Evolutionary conservation across 495 filamentous ascomycete species (phyloP).

Genomic region (Aspergillus ostianus): DNA sequence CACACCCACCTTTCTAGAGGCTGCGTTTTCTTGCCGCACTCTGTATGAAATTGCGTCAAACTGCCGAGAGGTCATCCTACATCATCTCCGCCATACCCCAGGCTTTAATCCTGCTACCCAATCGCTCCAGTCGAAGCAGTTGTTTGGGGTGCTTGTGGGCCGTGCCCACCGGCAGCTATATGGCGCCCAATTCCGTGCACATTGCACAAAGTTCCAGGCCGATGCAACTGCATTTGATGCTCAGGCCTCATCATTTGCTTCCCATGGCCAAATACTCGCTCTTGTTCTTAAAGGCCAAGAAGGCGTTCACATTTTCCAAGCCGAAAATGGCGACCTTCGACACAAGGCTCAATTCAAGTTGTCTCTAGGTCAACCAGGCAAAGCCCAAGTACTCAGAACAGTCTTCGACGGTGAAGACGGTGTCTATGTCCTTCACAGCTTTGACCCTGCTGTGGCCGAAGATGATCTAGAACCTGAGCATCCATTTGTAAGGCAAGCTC

Average conservation of each 20-base stretch:
- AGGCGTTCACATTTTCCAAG: constrained; percentile 27
- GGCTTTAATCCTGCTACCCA: constrained; percentile 21
- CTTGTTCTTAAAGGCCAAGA: constrained; percentile 29
- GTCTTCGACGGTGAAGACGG: constrained; percentile 22
- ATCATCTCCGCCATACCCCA: constrained; percentile 37
- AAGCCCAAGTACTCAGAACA: constrained; percentile 33
- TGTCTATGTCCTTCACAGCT: constrained; percentile 34
- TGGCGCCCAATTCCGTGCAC: constrained; percentile 30
- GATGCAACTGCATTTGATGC: constrained; percentile 23
- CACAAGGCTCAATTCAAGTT: constrained; percentile 15
- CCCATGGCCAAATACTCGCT: constrained; percentile 10
- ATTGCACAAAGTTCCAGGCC: constrained; percentile 26
- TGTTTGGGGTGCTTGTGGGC: constrained; percentile 29
- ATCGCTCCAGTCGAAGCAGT: constrained; percentile 17
- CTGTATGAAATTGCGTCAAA: constrained; percentile 87
- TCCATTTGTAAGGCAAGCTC: constrained; percentile 38
- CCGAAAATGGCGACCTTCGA: constrained; percentile 17
- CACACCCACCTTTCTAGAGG: constrained; percentile 34
- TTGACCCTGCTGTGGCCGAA: constrained; percentile 28
- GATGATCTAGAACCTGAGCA: constrained; percentile 23
- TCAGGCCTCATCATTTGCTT: constrained; percentile 29
- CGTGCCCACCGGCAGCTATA: constrained; percentile 29
- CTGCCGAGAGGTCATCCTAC: constrained; percentile 46
- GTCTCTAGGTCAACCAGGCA: constrained; percentile 27
- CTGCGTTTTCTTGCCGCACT: constrained; percentile 29